Evolutionary conservation across 2,329 filamentous ascomycete species (phyloP), one percentile per base, ranked within the genome.

Genomic region (Metarhizium guizhouense): DNA sequence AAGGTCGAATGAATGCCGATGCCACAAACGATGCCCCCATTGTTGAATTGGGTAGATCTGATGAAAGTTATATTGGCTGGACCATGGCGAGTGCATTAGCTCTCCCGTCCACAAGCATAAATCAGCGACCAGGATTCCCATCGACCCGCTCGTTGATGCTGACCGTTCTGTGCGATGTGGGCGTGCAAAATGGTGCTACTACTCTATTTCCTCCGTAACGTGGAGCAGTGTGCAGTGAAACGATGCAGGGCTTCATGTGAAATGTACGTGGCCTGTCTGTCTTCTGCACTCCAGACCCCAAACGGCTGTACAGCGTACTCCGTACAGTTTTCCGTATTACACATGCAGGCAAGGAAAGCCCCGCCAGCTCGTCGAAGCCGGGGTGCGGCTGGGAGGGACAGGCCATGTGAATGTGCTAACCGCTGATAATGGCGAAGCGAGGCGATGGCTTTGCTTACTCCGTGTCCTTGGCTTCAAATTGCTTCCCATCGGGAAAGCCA

Each of bases 21-120:
- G 7, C 47, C 47, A 18, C 25, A 50, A n/a, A 25, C 25, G 25
- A 25, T 25, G 25, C 25, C 45, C 32, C 49, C 48, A 36, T 52
- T 47, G 32, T 34, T 34, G 32, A 11, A 34, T 11, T 34, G 32
- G 32, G 42, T 30, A 49, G 54, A 56, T 53, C 54, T 56, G 50
- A 53, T 20, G 14, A 25, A 56, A 53, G 47, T 34, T 45, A 48
- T 16, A 14, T 30, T 29, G 45, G 45, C 45, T 29, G 45, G 45
- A n/a, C 45, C 20, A 48, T 30, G 10, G 54, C 51, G 18, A 38
- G 48, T 58, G 59, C 60, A 57, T 62, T 61, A 60, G 61, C 60
- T 57, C 56, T 61, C 59, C 60, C 57, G 58, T 55, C 55, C 50
- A 20, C 43, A 45, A 56, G 53, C 54, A 59, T 55, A 49, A 52